Percentiles rank a stretch among this genome's conserved stretches.
Evolutionary conservation across 495 filamentous ascomycete genomes (phyloP).

Genomic region (Sordaria brevicollis): DNA sequence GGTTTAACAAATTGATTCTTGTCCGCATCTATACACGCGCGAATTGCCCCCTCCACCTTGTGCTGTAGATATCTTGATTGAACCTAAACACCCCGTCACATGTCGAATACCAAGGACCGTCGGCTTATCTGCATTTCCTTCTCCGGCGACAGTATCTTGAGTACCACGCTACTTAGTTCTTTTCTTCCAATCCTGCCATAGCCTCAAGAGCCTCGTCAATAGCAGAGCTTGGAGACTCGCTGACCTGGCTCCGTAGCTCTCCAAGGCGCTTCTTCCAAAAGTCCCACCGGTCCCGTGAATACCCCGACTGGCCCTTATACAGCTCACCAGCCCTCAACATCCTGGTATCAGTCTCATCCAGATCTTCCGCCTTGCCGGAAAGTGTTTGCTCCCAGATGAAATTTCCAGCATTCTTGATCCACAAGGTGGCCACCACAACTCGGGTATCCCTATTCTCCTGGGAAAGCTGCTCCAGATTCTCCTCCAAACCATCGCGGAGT

Average conservation of each 20-base stretch:
- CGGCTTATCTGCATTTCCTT: not conserved
- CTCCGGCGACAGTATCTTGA: not conserved
- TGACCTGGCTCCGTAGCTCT: not conserved
- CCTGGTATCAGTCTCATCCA: not conserved
- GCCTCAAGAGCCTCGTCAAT: not conserved
- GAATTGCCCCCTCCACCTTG: not conserved
- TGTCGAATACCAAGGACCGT: not conserved
- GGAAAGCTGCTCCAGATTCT: not conserved
- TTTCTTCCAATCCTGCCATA: not conserved
- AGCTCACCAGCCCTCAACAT: not conserved
- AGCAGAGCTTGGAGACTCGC: not conserved
- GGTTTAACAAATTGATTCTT: too few species aligned
- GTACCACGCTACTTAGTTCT: not conserved
- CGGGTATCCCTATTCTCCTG: not conserved
- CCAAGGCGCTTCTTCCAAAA: not conserved
- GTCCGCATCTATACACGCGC: not conserved
- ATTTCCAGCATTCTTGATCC: not conserved
- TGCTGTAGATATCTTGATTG: not conserved
- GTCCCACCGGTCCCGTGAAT: not conserved
- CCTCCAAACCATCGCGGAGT: not conserved
- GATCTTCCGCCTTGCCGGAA: not conserved
- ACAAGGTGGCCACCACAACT: not conserved
- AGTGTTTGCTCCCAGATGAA: not conserved
- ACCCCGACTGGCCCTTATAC: not conserved
- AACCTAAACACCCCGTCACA: not conserved